Evolutionary conservation across 495 filamentous ascomycete genomes (phyloP).

Genomic region (Diplogelasinospora grovesii): DNA sequence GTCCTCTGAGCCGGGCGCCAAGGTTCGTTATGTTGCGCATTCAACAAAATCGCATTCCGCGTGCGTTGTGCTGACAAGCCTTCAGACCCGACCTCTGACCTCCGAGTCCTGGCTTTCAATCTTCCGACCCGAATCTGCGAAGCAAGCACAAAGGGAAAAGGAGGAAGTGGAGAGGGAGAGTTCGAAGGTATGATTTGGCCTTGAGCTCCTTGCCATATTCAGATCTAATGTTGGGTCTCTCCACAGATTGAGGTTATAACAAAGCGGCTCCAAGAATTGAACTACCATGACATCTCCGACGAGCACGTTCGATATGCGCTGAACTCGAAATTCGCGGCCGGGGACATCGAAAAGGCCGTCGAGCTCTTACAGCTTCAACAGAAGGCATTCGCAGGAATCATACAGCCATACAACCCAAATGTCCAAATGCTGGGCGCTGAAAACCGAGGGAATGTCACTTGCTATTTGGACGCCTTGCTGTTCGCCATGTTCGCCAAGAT

Average conservation of each 20-base stretch:
- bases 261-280: conserved; percentile 43
- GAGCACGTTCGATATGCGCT: conserved; percentile 68
- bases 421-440: conserved; percentile 76
- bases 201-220: too few species aligned
- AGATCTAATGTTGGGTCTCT: neutral
- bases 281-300: conserved; percentile 49
- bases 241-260: conserved; percentile 50
- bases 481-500: conserved; percentile 95
- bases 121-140: conserved; percentile 48
- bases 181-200: conserved; percentile 27
- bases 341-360: conserved; percentile 67
- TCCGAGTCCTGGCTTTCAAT: conserved; percentile 44
- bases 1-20: conserved; percentile 41
- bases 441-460: conserved; percentile 80
- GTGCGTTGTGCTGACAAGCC: conserved; percentile 17
- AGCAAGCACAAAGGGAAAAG: conserved; percentile 48
- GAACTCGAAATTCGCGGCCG: conserved; percentile 53
- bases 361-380: conserved; percentile 69
- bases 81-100: conserved; percentile 31
- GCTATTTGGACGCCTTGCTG: conserved; percentile 85
- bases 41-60: conserved; percentile 1
- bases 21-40: conserved; percentile 32
- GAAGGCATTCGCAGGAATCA: conserved; percentile 72
- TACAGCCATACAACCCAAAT: conserved; percentile 62
- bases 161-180: conserved; percentile 43